A percentile compares a stretch with the other conserved stretches of the same genome.
These are phyloP conservation scores for Auxenochlorella pyrenoidosa DNA, from an alignment of 139 green algal genomes.

Conservation along the genomic window DNA sequence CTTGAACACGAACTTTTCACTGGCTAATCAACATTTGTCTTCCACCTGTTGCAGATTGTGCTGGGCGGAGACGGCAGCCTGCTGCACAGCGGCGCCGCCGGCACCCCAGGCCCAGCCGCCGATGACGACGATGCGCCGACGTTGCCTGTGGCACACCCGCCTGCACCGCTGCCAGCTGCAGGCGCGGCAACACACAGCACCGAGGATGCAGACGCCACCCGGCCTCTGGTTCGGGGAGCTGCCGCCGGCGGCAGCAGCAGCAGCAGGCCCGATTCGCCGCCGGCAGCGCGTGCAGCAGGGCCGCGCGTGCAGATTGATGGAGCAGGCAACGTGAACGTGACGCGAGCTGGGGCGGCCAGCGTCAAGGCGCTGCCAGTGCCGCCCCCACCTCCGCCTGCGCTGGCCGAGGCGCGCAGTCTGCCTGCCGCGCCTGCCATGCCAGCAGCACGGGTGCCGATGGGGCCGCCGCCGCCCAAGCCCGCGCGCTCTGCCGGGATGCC, in stretches of 20 bases:
- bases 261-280: neutral
- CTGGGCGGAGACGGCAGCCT: slow-evolving; percentile 22
- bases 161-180: neutral
- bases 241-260: neutral
- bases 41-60: slow-evolving; percentile 42
- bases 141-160: neutral
- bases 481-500: neutral
- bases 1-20: too few species aligned
- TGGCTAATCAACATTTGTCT: too few species aligned
- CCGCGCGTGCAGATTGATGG: slow-evolving; percentile 39
- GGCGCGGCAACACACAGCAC: neutral
- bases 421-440: neutral
- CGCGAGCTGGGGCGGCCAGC: neutral
- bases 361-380: slow-evolving; percentile 38
- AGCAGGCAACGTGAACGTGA: slow-evolving; percentile 20
- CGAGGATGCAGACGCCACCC: slow-evolving; percentile 29
- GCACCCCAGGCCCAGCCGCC: neutral
- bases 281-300: neutral
- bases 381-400: slow-evolving; percentile 34
- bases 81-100: neutral
- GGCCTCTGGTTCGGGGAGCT: slow-evolving; percentile 12
- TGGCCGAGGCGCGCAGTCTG: neutral
- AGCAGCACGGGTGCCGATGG: slow-evolving; percentile 19
- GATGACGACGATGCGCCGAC: slow-evolving; percentile 33
- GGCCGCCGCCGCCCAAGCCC: slow-evolving; percentile 26